Evolutionary conservation across 148 eudicot species (phyloP).

Genomic region (Vaccinium vitisidaea): DNA sequence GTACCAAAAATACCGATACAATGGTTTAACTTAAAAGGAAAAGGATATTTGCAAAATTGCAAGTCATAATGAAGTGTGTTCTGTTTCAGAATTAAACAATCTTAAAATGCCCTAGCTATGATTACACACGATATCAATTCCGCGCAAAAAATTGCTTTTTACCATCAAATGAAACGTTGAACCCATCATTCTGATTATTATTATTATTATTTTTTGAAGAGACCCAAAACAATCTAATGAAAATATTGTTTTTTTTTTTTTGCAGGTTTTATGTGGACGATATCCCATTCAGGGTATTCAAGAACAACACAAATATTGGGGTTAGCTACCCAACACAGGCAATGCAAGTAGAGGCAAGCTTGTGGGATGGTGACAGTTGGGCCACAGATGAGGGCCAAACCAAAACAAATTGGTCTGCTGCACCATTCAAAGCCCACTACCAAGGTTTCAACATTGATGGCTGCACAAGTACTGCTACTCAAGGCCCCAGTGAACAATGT

Average conservation of each 20-base stretch:
- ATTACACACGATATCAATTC: too few species aligned
- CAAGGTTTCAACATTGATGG: slow-evolving; percentile 41
- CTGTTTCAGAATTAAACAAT: too few species aligned
- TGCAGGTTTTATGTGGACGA: slow-evolving; percentile 52
- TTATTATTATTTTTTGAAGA: too few species aligned
- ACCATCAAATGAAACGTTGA: too few species aligned
- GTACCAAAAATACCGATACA: too few species aligned
- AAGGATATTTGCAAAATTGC: too few species aligned
- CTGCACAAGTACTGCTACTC: slow-evolving; percentile 14
- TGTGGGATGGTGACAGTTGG: slow-evolving; percentile 61
- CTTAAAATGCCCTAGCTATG: too few species aligned
- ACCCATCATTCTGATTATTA: too few species aligned
- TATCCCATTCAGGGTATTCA: slow-evolving; percentile 57
- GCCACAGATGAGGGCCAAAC: slow-evolving; percentile 58
- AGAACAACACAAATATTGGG: slow-evolving; percentile 42
- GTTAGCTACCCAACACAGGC: slow-evolving; percentile 39
- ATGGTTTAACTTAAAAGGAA: too few species aligned
- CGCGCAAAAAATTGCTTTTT: too few species aligned
- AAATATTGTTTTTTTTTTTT: neutral
- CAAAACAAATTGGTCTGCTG: slow-evolving; percentile 40
- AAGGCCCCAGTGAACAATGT: slow-evolving; percentile 8
- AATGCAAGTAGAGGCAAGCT: slow-evolving; percentile 40
- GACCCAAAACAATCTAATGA: too few species aligned
- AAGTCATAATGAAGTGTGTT: too few species aligned
- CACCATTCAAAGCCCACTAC: slow-evolving; percentile 53